These are phyloP conservation scores for Aureobasidium vineae DNA, from an alignment of 2,329 filamentous ascomycete species.

Conservation along the genomic window DNA sequence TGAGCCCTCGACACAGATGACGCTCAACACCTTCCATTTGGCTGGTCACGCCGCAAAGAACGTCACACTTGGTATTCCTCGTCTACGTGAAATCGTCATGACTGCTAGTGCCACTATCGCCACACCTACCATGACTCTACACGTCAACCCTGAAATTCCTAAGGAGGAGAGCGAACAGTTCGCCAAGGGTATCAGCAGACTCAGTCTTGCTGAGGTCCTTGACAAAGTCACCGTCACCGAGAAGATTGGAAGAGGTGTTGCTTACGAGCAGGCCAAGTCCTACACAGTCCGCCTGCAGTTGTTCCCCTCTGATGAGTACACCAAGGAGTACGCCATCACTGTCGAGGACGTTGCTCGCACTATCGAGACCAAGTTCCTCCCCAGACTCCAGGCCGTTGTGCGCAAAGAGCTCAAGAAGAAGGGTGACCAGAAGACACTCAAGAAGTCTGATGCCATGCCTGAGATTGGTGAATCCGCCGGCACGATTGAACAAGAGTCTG, in stretches of 20 bases:
- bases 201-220: slow-evolving; percentile 79
- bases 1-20: slow-evolving; percentile 99
- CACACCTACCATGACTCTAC: slow-evolving; percentile 85
- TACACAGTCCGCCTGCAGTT: slow-evolving; percentile 81
- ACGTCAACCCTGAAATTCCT: slow-evolving; percentile 70
- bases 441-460: slow-evolving; percentile 68
- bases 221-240: slow-evolving; percentile 81
- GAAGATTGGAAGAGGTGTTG: slow-evolving; percentile 68
- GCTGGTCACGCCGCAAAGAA: slow-evolving; percentile 98
- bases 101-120: slow-evolving; percentile 86
- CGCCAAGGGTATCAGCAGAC: slow-evolving; percentile 84
- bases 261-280: slow-evolving; percentile 71
- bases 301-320: slow-evolving; percentile 82
- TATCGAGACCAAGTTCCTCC: slow-evolving; percentile 77
- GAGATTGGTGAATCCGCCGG: slow-evolving; percentile 67
- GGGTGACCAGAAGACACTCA: slow-evolving; percentile 56
- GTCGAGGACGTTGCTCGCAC: slow-evolving; percentile 73
- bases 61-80: slow-evolving; percentile 96
- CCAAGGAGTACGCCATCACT: slow-evolving; percentile 77
- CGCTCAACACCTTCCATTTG: slow-evolving; percentile 98
- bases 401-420: slow-evolving; percentile 79
- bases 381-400: slow-evolving; percentile 66
- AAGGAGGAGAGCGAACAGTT: slow-evolving; percentile 71
- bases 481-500: slow-evolving; percentile 51
- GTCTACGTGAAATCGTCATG: slow-evolving; percentile 97